Conservation (phyloP, 768 basidiomycete genomes). For the Termitomyces eurrhizus region DNA sequence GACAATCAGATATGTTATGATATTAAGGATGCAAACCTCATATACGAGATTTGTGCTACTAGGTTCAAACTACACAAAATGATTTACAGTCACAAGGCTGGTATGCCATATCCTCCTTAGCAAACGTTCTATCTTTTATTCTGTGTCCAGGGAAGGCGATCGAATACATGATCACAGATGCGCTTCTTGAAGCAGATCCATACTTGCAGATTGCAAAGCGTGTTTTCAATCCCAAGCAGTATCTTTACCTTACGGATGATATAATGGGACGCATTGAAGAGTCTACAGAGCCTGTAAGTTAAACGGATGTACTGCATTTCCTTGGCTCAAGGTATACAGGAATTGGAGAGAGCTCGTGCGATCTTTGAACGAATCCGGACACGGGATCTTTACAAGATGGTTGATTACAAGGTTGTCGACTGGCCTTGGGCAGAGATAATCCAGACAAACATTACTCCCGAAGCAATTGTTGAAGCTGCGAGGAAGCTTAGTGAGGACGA, state of each 20-base stretch:
- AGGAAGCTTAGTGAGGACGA: conserved; percentile 16
- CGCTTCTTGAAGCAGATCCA: conserved; percentile 62
- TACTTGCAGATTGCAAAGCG: conserved; percentile 54
- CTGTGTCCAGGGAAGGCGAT: conserved; percentile 58
- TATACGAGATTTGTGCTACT: conserved; percentile 70
- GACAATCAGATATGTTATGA: conserved; percentile 75
- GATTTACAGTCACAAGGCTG: conserved; percentile 80
- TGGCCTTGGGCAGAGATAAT: conserved; percentile 36
- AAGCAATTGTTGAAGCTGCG: conserved; percentile 24
- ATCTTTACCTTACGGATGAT: conserved; percentile 63
- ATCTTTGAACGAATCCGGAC: conserved; percentile 59
- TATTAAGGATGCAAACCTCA: conserved; percentile 74
- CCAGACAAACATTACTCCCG: conserved; percentile 34
- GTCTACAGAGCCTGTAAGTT: conserved; percentile 42
- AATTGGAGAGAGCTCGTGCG: conserved; percentile 50
- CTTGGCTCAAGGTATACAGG: conserved; percentile 34
- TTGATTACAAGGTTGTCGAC: conserved; percentile 58
- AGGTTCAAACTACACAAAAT: conserved; percentile 80
- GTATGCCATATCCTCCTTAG: conserved; percentile 25
- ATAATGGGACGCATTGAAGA: conserved; percentile 59
- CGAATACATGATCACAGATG: conserved; percentile 85
- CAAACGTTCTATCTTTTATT: background rate
- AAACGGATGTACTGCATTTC: background rate
- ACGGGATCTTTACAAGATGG: conserved; percentile 66
- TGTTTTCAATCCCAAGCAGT: conserved; percentile 53